Evolutionary conservation across 768 basidiomycete genomes (phyloP), one percentile per base, ranked within the genome.

Genomic region (Pleurotus sapidus): DNA sequence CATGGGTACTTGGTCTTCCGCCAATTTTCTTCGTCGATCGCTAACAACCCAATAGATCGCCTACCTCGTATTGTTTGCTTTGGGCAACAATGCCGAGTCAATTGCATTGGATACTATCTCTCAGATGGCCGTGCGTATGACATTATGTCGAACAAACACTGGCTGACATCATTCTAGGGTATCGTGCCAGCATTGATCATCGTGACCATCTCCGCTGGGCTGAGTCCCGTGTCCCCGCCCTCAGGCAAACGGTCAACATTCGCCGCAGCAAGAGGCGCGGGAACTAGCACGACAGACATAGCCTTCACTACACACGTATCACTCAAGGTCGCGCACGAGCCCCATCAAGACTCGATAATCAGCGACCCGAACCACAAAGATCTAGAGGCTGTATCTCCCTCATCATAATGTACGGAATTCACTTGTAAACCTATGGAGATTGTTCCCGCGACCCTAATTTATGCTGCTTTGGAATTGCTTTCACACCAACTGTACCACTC

Each of bases 281-380:
- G 49, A 7, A 38, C 51, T 7, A 39, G 15, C n/a, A n/a, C 51
- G 39, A 40, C 51, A 30, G 51, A 54, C 39, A 54, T 54, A n/a
- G 51, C 51, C 15, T 54, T 54, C 39, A 42, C 51, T 15, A 54
- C 51, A n/a, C 51, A 54, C n/a, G 51, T 54, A n/a, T 54, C 51
- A 24, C 51, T 54, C 37, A 54, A 54, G 4, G 51, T 54, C 7
- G 51, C 42, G 11, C 5, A 25, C 18, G 51, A 54, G 23, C 23
- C 39, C 39, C 51, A 54, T 30, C 17, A 24, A 14, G 51, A 43
- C 12, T n/a, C 51, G 18, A n/a, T 34, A 3, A n/a, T 37, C 23
- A n/a, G 24, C 27, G 34, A 14, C 27, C 14, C 24, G 17, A 50
- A 18, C 30, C 30, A 34, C 30, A 34, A 34, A 34, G 30, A 34